Evolutionary conservation across 176 grass and related monocot genomes (phyloP).

Genomic region (Areca catechu): DNA sequence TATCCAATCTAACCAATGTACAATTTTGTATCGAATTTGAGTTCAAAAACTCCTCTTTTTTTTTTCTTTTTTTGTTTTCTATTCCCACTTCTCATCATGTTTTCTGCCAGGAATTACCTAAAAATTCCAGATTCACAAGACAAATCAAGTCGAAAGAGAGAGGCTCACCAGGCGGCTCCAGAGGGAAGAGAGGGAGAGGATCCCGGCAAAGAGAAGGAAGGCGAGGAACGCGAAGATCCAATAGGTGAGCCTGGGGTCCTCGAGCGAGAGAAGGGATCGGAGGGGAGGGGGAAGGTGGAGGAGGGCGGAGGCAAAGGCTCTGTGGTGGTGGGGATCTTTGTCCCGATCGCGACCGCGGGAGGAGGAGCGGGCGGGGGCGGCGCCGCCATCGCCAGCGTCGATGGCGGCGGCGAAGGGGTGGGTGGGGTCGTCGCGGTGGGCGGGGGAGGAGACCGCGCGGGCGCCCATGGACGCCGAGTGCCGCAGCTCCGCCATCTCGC

Average conservation of each 20-base stretch:
- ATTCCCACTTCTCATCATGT: no score
- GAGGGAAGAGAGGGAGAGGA: conserved; percentile 52
- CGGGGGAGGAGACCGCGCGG: conserved; percentile 45
- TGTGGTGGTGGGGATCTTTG: conserved; percentile 37
- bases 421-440: conserved; percentile 47
- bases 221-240: conserved; percentile 54
- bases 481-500: conserved; percentile 74
- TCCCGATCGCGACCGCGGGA: conserved; percentile 23
- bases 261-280: conserved; percentile 55
- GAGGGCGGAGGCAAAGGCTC: conserved; percentile 34
- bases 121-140: neutral
- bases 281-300: conserved; percentile 27
- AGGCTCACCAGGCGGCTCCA: conserved; percentile 71
- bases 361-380: neutral
- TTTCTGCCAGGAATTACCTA: neutral
- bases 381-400: neutral
- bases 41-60: neutral
- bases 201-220: conserved; percentile 28
- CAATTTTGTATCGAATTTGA: no score
- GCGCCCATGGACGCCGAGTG: conserved; percentile 46
- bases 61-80: no score
- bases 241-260: conserved; percentile 52
- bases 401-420: conserved; percentile 30
- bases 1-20: no score
- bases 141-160: neutral